Evolutionary conservation across 148 eudicot genomes (phyloP).

Genomic region (Chenopodium album): DNA sequence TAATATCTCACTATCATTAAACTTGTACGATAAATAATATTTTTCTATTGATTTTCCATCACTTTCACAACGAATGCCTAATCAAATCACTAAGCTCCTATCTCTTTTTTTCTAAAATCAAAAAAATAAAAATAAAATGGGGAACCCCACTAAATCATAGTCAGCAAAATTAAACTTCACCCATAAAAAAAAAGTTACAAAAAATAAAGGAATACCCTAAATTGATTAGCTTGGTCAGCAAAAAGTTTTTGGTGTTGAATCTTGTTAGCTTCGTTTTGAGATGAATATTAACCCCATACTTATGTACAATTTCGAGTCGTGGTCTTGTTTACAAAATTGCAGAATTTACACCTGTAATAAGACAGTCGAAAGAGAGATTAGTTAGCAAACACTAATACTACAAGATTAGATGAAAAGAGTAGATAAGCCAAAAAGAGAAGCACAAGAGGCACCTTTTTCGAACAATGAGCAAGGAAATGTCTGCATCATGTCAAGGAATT

Average conservation of each 20-base stretch:
- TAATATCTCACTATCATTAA: conserved; percentile 11
- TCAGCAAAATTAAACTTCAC: conserved; percentile 19
- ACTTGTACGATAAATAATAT: not conserved
- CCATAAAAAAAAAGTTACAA: not conserved
- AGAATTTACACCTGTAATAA: conserved; percentile 50
- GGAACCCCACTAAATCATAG: conserved; percentile 19
- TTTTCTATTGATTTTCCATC: conserved; percentile 22
- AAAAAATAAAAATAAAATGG: not conserved
- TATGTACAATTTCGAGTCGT: conserved; percentile 27
- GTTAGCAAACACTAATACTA: conserved; percentile 20
- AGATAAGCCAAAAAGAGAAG: conserved; percentile 21
- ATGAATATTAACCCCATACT: conserved; percentile 15
- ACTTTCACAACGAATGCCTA: conserved; percentile 42
- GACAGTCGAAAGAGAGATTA: not conserved
- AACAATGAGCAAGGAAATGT: conserved; percentile 47
- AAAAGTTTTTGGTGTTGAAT: conserved; percentile 8
- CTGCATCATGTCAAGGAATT: conserved; percentile 51
- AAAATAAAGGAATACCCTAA: conserved; percentile 7
- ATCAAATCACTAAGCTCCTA: conserved; percentile 36
- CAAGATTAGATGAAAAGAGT: conserved; percentile 11
- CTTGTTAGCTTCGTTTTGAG: conserved; percentile 1
- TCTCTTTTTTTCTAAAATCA: conserved; percentile 6
- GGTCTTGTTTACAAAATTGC: conserved; percentile 36
- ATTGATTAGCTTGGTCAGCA: conserved; percentile 28
- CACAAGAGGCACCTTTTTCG: conserved; percentile 50